A percentile compares a stretch with the other conserved stretches of the same genome.
These are phyloP conservation scores for Tieghemostelium lacteum DNA, from an alignment of 78 protist species.

Conservation along the genomic window DNA sequence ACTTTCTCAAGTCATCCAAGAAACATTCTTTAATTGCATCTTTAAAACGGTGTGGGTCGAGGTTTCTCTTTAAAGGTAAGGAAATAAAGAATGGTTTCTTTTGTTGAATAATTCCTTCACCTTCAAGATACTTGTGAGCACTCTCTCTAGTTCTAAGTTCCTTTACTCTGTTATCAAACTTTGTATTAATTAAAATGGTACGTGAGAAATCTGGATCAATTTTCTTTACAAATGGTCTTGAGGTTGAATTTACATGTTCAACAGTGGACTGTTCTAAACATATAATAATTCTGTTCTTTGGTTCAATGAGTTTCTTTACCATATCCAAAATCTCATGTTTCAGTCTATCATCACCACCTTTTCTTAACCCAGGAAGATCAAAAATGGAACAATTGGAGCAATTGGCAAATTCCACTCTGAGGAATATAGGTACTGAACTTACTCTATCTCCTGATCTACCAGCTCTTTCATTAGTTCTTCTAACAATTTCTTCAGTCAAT, in stretches of 20 bases:
- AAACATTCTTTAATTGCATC: conserved; percentile 75
- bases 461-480: conserved; percentile 78
- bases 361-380: conserved; percentile 87
- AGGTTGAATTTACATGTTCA: conserved; percentile 79
- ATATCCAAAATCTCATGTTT: conserved; percentile 75
- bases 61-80: conserved; percentile 67
- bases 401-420: conserved; percentile 84
- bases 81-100: conserved; percentile 79
- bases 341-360: conserved; percentile 84
- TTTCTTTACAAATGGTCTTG: conserved; percentile 79
- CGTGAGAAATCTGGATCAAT: conserved; percentile 82
- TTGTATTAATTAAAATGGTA: conserved; percentile 84
- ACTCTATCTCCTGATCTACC: conserved; percentile 79
- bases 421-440: conserved; percentile 76
- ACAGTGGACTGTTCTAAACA: conserved; percentile 89
- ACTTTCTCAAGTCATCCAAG: conserved; percentile 77
- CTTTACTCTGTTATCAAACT: conserved; percentile 89
- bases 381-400: conserved; percentile 87
- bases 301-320: conserved; percentile 81
- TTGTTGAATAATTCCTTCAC: conserved; percentile 51
- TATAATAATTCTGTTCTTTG: conserved; percentile 84
- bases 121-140: conserved; percentile 86
- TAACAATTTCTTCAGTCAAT: conserved; percentile 78
- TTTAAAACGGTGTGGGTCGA: conserved; percentile 49
- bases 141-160: conserved; percentile 67